These are phyloP conservation scores for Flaveria robusta DNA, from an alignment of 129 eudicot genomes.

Conservation along the genomic window DNA sequence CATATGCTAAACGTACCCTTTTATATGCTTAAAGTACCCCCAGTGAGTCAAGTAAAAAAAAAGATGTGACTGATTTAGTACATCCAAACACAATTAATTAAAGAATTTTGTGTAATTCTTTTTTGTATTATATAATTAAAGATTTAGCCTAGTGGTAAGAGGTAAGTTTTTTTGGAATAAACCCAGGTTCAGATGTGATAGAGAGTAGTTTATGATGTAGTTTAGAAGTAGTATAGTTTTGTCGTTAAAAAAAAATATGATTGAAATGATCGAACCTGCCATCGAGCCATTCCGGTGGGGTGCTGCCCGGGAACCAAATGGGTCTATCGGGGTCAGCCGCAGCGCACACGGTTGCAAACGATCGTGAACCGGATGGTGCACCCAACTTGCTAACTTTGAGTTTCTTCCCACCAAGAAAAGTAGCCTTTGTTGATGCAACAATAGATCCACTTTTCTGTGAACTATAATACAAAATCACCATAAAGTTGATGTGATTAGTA, in stretches of 20 bases:
- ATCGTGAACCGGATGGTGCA: constrained; percentile 42
- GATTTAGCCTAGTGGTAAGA: too few relatives aligned
- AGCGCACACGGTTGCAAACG: constrained; percentile 48
- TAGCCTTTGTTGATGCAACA: constrained; percentile 73
- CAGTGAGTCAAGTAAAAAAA: too few relatives aligned
- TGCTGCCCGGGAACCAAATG: constrained; percentile 99
- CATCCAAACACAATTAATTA: neutral
- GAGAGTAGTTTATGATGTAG: too few relatives aligned
- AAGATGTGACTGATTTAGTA: too few relatives aligned
- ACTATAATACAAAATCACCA: constrained; percentile 38
- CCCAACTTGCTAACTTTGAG: constrained; percentile 56
- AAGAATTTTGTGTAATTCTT: neutral
- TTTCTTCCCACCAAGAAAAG: constrained; percentile 75
- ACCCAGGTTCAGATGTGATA: too few relatives aligned
- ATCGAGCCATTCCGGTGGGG: constrained; percentile 97
- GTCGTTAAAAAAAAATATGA: neutral
- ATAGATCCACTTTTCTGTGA: constrained; percentile 64
- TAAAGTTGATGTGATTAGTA: neutral
- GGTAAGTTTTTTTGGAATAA: too few relatives aligned
- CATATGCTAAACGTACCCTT: too few relatives aligned
- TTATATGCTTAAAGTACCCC: too few relatives aligned
- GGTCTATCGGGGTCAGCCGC: constrained; percentile 94
- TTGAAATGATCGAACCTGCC: constrained; percentile 58
- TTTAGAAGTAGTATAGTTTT: too few relatives aligned
- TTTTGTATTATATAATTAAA: neutral